These are phyloP conservation scores for Termitomyces titanicus DNA, from an alignment of 768 basidiomycete genomes.

Conservation along the genomic window DNA sequence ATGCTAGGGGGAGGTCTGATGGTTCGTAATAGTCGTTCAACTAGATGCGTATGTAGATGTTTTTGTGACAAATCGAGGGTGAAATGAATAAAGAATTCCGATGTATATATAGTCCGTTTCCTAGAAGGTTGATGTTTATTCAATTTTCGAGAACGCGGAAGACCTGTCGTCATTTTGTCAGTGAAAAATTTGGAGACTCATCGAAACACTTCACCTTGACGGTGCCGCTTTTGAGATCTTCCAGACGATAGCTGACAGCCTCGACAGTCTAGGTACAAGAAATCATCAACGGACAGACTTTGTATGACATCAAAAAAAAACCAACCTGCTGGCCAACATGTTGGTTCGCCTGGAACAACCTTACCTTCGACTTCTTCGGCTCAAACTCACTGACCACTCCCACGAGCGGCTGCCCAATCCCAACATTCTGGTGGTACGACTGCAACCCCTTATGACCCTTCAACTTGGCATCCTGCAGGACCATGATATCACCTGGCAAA, in stretches of 20 bases:
- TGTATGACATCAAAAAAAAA: constrained; percentile 4
- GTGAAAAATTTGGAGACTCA: not conserved
- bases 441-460: constrained; percentile 82
- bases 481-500: constrained; percentile 81
- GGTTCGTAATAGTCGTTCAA: constrained; percentile 1
- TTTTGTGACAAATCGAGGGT: not conserved
- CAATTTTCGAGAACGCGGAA: constrained; percentile 39
- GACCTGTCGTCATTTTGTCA: constrained; percentile 16
- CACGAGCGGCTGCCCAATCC: constrained; percentile 52
- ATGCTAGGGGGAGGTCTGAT: not conserved
- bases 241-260: not conserved
- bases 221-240: constrained; percentile 78
- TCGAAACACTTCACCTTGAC: constrained; percentile 55
- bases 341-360: constrained; percentile 83
- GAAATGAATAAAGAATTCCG: not conserved
- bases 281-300: not conserved
- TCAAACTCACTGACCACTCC: constrained; percentile 85
- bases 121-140: not conserved
- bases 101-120: not conserved
- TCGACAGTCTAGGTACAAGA: not conserved
- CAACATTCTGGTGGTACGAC: constrained; percentile 60
- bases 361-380: constrained; percentile 81
- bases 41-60: constrained; percentile 2
- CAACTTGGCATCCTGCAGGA: constrained; percentile 66
- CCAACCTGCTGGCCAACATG: constrained; percentile 79